Conservation (phyloP, 371 early-diverging fungal genomes). For the Mucor racemosus region DNA sequence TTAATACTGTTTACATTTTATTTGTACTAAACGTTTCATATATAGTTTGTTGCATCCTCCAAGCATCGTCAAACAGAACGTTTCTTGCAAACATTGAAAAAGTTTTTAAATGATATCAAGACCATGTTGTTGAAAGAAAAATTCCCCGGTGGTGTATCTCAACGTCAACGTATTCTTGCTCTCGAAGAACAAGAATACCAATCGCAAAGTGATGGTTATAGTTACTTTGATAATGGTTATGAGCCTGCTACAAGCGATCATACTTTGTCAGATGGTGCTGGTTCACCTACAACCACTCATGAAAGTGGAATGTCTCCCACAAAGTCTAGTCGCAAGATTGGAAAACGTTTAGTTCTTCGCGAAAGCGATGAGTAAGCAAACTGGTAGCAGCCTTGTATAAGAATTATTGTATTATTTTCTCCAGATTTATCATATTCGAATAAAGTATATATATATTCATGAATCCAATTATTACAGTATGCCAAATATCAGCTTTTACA, state of each 20-base stretch:
- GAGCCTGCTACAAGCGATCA: slow-evolving; percentile 16
- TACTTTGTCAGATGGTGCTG: slow-evolving; percentile 23
- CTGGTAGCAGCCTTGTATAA: no score
- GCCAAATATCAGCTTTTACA: no score
- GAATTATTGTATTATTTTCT: no score
- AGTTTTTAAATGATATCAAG: slow-evolving; percentile 48
- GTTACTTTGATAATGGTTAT: slow-evolving; percentile 57
- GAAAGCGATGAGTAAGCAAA: slow-evolving; percentile 32
- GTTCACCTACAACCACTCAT: slow-evolving; percentile 10
- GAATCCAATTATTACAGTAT: no score
- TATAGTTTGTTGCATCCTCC: slow-evolving; percentile 56
- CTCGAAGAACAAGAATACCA: slow-evolving; percentile 42
- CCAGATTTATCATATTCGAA: no score
- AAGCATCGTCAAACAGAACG: slow-evolving; percentile 63
- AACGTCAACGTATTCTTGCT: slow-evolving; percentile 43
- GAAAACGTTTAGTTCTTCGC: slow-evolving; percentile 46
- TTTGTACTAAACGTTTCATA: not conserved
- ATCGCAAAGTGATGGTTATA: slow-evolving; percentile 42
- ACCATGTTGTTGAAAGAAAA: slow-evolving; percentile 47
- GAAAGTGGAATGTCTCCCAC: slow-evolving; percentile 7
- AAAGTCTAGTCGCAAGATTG: slow-evolving; percentile 27
- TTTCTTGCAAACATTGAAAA: slow-evolving; percentile 49
- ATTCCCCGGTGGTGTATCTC: slow-evolving; percentile 46
- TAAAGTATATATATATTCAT: no score
- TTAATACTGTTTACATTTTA: not conserved